phyloP scores from a whole-genome alignment of 805 yeast species.

The Saccharomycopsis sp. region DNA sequence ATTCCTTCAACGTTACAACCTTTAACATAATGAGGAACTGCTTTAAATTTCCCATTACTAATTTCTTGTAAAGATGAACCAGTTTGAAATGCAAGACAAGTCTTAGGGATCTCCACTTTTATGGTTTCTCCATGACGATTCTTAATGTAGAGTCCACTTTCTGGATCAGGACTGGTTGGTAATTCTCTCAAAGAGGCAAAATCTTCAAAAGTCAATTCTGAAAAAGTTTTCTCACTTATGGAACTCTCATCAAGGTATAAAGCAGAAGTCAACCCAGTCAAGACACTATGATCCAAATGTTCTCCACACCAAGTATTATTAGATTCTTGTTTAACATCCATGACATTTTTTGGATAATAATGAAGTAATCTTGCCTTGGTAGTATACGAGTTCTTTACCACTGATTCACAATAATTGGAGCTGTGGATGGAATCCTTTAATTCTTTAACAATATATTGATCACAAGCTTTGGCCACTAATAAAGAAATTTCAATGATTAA shows the following conservation, averaged over 20 bases:
- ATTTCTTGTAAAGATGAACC: conserved; percentile 47
- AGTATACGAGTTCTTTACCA: conserved; percentile 39
- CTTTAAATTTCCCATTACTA: conserved; percentile 38
- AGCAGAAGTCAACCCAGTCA: conserved; percentile 50
- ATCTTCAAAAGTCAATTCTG: background rate
- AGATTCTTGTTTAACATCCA: conserved; percentile 4
- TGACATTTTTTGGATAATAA: conserved; percentile 31
- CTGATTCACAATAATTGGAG: conserved; percentile 30
- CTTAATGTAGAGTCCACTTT: conserved; percentile 41
- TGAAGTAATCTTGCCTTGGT: conserved; percentile 50
- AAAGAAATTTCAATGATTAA: conserved; percentile 39
- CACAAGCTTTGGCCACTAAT: conserved; percentile 45
- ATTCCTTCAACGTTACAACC: conserved; percentile 29
- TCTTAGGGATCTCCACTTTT: conserved; percentile 42
- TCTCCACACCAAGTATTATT: conserved; percentile 50
- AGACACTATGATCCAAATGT: conserved; percentile 49
- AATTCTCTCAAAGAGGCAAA: conserved; percentile 19
- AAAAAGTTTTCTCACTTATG: conserved; percentile 19
- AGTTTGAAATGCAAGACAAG: conserved; percentile 51
- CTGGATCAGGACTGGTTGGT: conserved; percentile 31
- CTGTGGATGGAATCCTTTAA: conserved; percentile 16
- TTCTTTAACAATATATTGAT: conserved; percentile 28
- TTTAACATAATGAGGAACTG: conserved; percentile 48
- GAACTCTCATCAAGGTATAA: conserved; percentile 32
- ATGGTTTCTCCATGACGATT: conserved; percentile 34